A percentile compares a stretch with the other conserved stretches of the same genome.
These are phyloP conservation scores for Bombardia bombarda DNA, from an alignment of 495 filamentous ascomycete species.

Conservation along the genomic window DNA sequence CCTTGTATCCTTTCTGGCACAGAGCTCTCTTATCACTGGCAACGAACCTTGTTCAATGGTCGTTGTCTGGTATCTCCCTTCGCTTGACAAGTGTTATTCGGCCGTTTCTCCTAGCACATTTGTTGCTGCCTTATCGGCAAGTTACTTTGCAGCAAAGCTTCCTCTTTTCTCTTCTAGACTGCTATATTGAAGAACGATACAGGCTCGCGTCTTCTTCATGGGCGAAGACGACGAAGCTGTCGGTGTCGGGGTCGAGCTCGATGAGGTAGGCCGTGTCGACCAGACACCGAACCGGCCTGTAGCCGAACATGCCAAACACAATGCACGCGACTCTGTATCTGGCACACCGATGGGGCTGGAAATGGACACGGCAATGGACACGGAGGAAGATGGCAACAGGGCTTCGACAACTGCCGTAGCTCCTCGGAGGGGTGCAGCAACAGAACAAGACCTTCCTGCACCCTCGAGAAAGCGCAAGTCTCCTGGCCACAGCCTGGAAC, in stretches of 20 bases:
- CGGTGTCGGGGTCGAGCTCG: neutral
- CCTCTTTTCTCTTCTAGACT: neutral
- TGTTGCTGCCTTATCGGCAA: neutral
- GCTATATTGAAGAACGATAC: neutral
- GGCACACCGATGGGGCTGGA: neutral
- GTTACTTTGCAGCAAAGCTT: neutral
- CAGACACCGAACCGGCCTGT: neutral
- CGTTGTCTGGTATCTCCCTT: conserved; percentile 11
- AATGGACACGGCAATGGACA: no score
- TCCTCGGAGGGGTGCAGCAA: conserved; percentile 4
- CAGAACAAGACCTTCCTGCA: conserved; percentile 2
- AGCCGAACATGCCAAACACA: neutral
- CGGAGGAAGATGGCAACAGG: neutral
- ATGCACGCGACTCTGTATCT: neutral
- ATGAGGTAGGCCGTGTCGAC: neutral
- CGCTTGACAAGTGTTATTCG: conserved; percentile 23
- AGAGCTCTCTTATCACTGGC: conserved; percentile 6
- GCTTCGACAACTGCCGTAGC: neutral
- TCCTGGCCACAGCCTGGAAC: conserved; percentile 1
- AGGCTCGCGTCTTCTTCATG: conserved; percentile 1
- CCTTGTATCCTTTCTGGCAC: no score
- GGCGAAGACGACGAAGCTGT: neutral
- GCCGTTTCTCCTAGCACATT: conserved; percentile 1
- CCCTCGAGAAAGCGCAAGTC: conserved; percentile 34
- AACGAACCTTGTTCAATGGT: conserved; percentile 6